phyloP scores from a whole-genome alignment of 139 green algal species.

The Coccomyxa sp. region DNA sequence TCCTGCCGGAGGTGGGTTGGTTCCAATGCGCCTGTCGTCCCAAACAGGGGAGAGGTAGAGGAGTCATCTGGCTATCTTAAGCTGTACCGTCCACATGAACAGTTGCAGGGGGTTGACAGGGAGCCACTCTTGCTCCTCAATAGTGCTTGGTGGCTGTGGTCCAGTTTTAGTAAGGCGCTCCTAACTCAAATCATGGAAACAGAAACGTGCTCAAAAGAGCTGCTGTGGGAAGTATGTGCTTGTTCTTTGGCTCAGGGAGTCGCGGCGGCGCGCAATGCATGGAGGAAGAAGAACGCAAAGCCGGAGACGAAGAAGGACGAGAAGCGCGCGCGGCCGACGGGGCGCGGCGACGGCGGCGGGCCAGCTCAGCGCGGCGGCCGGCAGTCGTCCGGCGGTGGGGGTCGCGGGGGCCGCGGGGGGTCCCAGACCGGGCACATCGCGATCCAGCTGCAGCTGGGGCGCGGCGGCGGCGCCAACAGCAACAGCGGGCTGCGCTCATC shows the following conservation, averaged over 20 bases:
- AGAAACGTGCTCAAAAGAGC: too few relatives aligned
- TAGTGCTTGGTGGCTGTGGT: too few relatives aligned
- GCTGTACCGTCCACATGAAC: too few relatives aligned
- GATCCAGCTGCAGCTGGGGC: slow-evolving; percentile 11
- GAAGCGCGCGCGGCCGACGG: slow-evolving; percentile 44
- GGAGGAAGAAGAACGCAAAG: slow-evolving; percentile 42
- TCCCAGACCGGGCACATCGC: background rate
- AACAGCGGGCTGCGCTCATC: slow-evolving; percentile 6
- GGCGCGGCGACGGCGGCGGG: slow-evolving; percentile 29
- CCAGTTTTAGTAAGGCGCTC: too few relatives aligned
- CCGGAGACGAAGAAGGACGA: slow-evolving; percentile 42
- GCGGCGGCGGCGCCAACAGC: slow-evolving; percentile 32
- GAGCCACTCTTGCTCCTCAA: too few relatives aligned
- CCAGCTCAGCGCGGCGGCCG: slow-evolving; percentile 10
- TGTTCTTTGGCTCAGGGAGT: slow-evolving; percentile 10
- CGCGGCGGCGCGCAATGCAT: slow-evolving; percentile 20
- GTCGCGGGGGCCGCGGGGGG: background rate
- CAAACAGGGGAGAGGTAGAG: too few relatives aligned
- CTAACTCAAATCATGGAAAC: too few relatives aligned
- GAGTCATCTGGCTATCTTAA: background rate
- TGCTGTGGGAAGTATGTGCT: too few relatives aligned
- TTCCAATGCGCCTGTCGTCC: background rate
- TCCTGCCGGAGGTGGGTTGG: slow-evolving; percentile 22
- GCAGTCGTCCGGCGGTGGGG: background rate
- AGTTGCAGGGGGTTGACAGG: too few relatives aligned